A percentile compares a stretch with the other conserved stretches of the same genome.
Evolutionary conservation across 1,284 basidiomycete species (phyloP).

Genomic region (Tremellales sp.): DNA sequence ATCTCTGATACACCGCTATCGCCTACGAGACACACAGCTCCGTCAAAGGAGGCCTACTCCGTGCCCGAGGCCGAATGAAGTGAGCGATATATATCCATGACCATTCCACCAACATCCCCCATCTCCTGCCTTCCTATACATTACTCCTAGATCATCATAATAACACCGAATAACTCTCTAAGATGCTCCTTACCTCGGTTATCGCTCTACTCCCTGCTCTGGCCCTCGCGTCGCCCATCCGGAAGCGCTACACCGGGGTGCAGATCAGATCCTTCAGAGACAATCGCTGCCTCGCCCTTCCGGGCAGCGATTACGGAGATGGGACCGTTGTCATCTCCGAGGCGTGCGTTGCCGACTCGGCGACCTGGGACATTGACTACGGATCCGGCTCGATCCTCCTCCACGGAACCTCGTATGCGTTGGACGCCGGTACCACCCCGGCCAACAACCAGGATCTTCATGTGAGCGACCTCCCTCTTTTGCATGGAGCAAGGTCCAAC

Average conservation of each 20-base stretch:
- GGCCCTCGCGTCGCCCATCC: conserved; percentile 9
- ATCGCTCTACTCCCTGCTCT: conserved; percentile 11
- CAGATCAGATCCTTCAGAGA: conserved; percentile 15
- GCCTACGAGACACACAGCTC: no score
- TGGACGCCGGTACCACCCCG: conserved; percentile 32
- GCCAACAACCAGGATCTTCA: conserved; percentile 24
- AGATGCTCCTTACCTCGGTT: conserved; percentile 12
- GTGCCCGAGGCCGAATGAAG: no score
- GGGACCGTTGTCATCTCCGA: conserved; percentile 8
- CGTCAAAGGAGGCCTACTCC: no score
- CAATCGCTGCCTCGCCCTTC: conserved; percentile 9
- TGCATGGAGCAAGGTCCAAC: not conserved
- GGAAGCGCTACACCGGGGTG: conserved; percentile 13
- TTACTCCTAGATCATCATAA: no score
- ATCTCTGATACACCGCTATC: no score
- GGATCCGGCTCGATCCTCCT: conserved; percentile 19
- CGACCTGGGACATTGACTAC: conserved; percentile 23
- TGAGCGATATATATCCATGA: no score
- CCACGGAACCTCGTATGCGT: conserved; percentile 15
- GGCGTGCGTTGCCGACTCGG: conserved; percentile 8
- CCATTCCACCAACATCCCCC: no score
- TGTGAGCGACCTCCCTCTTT: conserved; percentile 9
- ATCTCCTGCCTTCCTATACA: no score
- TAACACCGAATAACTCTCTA: no score
- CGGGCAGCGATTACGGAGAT: conserved; percentile 4